These are phyloP conservation scores for Eucalyptus rudis DNA, from an alignment of 345 rosid genomes.

Conservation along the genomic window DNA sequence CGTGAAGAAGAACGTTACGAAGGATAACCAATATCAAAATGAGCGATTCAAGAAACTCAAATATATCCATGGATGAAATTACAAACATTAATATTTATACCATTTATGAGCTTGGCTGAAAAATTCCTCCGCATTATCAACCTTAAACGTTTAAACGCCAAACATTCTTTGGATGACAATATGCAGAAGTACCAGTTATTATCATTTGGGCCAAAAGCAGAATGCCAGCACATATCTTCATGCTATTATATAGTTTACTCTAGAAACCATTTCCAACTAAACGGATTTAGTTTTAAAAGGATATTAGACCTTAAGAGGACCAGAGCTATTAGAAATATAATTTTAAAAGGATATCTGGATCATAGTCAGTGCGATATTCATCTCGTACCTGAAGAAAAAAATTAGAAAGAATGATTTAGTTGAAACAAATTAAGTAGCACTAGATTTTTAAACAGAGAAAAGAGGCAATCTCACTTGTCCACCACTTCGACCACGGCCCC, in stretches of 20 bases:
- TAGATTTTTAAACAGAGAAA: not conserved
- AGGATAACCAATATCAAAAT: not conserved
- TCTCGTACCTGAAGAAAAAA: conserved; percentile 69
- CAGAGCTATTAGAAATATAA: not conserved
- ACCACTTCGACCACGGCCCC: conserved; percentile 99
- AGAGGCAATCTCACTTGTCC: conserved; percentile 56
- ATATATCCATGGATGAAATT: not conserved
- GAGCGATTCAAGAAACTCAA: not conserved
- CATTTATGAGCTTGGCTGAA: not conserved
- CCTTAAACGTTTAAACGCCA: not conserved
- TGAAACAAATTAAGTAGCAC: not conserved
- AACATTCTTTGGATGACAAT: not conserved
- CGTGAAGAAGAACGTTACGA: not conserved
- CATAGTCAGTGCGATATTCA: conserved; percentile 97
- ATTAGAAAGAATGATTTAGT: not conserved
- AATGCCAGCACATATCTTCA: not conserved
- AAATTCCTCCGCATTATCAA: not conserved
- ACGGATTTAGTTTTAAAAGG: too few relatives aligned
- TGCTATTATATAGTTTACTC: not conserved
- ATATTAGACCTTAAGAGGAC: not conserved
- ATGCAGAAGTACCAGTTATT: not conserved
- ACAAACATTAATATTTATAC: not conserved
- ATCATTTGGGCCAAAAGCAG: not conserved
- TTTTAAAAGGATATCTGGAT: conserved; percentile 95
- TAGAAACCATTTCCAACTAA: not conserved